Percentiles rank a stretch among this genome's conserved stretches.
These are phyloP conservation scores for Moesziomyces antarcticus DNA, from an alignment of 1,284 basidiomycete genomes.

Conservation along the genomic window DNA sequence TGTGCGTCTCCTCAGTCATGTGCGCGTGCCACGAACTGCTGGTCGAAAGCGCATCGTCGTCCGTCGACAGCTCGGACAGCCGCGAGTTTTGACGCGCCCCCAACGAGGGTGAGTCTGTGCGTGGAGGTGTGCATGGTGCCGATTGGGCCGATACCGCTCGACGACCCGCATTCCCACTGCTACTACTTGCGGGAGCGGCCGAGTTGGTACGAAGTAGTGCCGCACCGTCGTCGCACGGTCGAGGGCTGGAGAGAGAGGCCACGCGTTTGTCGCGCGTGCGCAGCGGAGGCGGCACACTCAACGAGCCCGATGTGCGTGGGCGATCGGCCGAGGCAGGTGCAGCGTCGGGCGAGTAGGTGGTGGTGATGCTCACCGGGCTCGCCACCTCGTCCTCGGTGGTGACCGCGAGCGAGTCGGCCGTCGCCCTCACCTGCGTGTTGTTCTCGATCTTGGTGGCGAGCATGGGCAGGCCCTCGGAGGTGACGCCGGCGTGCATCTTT, in stretches of 20 bases:
- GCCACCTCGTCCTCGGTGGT: slow-evolving; percentile 24
- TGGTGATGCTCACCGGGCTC: slow-evolving; percentile 8
- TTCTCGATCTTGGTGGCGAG: slow-evolving; percentile 28
- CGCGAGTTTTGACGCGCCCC: slow-evolving; percentile 2
- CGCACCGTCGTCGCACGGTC: not conserved
- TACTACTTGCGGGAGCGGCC: slow-evolving; percentile 16
- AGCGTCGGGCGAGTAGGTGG: slow-evolving; percentile 13
- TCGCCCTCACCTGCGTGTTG: slow-evolving; percentile 17
- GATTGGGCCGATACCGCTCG: slow-evolving; percentile 34
- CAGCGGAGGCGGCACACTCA: slow-evolving; percentile 21
- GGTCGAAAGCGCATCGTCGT: slow-evolving; percentile 24
- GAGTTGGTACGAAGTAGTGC: slow-evolving; percentile 17
- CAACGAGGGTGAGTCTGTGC: slow-evolving; percentile 23
- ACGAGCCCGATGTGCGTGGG: slow-evolving; percentile 6
- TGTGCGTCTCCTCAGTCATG: slow-evolving; percentile 25
- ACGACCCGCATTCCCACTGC: slow-evolving; percentile 1
- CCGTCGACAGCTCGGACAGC: slow-evolving; percentile 1
- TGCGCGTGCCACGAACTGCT: slow-evolving; percentile 51
- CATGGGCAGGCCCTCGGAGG: slow-evolving; percentile 42
- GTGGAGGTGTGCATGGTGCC: slow-evolving; percentile 43
- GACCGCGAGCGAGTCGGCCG: slow-evolving; percentile 23
- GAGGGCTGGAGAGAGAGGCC: slow-evolving; percentile 40
- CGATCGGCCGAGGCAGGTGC: not conserved
- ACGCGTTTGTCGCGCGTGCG: slow-evolving; percentile 41
- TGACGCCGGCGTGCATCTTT: slow-evolving; percentile 35